Base-by-base conservation (phyloP, 331 rosid genomes). In the Cydonia oblonga region DNA sequence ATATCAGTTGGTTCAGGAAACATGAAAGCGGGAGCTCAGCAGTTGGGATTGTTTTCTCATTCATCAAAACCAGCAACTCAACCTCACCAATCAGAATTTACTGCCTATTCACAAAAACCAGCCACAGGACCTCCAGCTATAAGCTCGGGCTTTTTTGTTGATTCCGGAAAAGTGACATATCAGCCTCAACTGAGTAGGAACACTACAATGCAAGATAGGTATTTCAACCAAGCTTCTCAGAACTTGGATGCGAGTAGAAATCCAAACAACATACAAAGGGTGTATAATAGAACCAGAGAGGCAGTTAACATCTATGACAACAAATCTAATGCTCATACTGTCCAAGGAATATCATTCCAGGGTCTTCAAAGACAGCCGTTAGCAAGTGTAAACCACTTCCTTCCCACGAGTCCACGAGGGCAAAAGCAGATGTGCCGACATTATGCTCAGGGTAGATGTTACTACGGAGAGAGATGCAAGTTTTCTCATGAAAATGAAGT, bases 401-500 rank as follows among this genome's bases (percentile, higher is more conserved):
- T 68, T 66, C 78, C 66, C 19, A 52, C 15, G 64, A 42, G 68
- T 33, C 74, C 29, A 7, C 24, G 28, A n/a, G 46, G 35, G 73
- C 80, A 49, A 49, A 87, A 77, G 38, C 96, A 84, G 77, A 70
- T 63, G 40, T 91, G 97, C 76, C 80, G 80, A 33, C 60, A 86
- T 68, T 89, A 78, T 75, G 83, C 87, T 9, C 85, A 78, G 77
- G 90, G 97, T 22, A 68, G 87, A 70, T 89, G 98, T 71, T 52
- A 73, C 78, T 89, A 26, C 30, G 96, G 98, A 59, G 90, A 86
- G 33, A 86, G 56, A 23, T 89, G 97, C 85, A 93, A 84, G 69
- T 93, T 81, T 78, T 76, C 73, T 4, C 97, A 93, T 80, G 86
- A 69, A 76, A 76, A 9, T 26, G 76, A 38, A 63, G 54, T 58